Conservation (phyloP, 1,139 yeast genomes). For the Meyerozyma elateridarum region DNA sequence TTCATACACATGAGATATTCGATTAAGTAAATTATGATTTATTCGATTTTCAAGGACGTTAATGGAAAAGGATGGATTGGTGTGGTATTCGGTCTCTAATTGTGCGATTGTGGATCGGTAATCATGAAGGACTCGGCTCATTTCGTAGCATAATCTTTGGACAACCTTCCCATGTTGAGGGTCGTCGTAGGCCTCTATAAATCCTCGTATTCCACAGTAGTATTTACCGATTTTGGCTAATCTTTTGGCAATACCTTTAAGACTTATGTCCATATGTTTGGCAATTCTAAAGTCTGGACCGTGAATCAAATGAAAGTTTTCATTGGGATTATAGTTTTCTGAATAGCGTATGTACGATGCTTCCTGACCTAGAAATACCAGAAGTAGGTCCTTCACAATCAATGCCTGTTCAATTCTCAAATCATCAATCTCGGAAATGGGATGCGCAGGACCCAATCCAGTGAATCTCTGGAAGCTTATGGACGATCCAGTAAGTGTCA, state of each 20-base stretch:
- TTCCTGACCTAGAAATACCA: constrained; percentile 70
- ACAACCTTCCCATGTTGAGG: constrained; percentile 63
- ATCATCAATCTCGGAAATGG: constrained; percentile 29
- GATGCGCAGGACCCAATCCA: not conserved
- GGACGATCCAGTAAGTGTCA: no score
- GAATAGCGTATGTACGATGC: constrained; percentile 73
- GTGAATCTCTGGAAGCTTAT: no score
- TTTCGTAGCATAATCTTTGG: constrained; percentile 65
- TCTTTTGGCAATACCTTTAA: constrained; percentile 66
- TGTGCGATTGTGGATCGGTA: constrained; percentile 48
- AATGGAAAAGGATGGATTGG: constrained; percentile 34
- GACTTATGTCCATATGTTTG: constrained; percentile 66
- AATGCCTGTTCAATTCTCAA: constrained; percentile 64
- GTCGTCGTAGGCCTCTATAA: constrained; percentile 53
- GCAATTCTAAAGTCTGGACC: constrained; percentile 80
- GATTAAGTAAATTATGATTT: constrained; percentile 25
- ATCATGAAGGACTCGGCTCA: constrained; percentile 43
- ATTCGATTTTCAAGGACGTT: constrained; percentile 30
- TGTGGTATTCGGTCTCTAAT: constrained; percentile 51
- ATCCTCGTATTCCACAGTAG: constrained; percentile 51
- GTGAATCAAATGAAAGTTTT: constrained; percentile 30
- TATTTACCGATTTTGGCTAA: constrained; percentile 60
- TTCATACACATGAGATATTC: constrained; percentile 53
- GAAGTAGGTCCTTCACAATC: constrained; percentile 64
- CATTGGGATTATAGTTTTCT: constrained; percentile 50